Evolutionary conservation across 495 filamentous ascomycete genomes (phyloP).

Genomic region (Aspergillus taichungensis): DNA sequence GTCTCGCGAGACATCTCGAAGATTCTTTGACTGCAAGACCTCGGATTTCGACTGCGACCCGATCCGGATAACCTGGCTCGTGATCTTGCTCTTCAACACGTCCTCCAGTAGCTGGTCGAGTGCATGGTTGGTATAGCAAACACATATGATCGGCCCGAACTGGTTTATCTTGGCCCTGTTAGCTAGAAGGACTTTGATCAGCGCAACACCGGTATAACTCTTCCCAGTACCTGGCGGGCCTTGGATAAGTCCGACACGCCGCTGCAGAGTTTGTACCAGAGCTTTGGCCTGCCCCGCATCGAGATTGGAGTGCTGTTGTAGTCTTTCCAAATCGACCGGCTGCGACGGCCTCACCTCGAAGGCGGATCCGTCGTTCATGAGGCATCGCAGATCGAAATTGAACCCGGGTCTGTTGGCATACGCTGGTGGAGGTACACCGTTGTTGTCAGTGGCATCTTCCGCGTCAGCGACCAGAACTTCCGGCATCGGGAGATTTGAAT

Average conservation of each 20-base stretch:
- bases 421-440: constrained; percentile 37
- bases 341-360: constrained; percentile 25
- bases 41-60: constrained; percentile 59
- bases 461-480: constrained; percentile 43
- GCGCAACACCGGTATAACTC: constrained; percentile 48
- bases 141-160: constrained; percentile 58
- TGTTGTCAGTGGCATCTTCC: background rate
- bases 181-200: constrained; percentile 54
- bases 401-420: constrained; percentile 47
- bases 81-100: constrained; percentile 43
- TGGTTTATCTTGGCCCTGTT: constrained; percentile 35
- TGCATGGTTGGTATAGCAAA: constrained; percentile 66
- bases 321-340: constrained; percentile 27
- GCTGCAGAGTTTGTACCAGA: constrained; percentile 46
- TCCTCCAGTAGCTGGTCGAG: constrained; percentile 66
- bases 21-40: constrained; percentile 25
- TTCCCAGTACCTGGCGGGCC: constrained; percentile 82
- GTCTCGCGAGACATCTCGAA: constrained; percentile 27
- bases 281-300: constrained; percentile 52
- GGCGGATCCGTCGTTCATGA: constrained; percentile 28
- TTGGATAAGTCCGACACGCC: constrained; percentile 58
- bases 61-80: constrained; percentile 55
- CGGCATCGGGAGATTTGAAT: constrained; percentile 48
- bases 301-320: constrained; percentile 39
- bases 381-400: constrained; percentile 41